Percentiles rank a stretch among this genome's conserved stretches.
Conservation (phyloP, 2,329 filamentous ascomycete genomes). For the Phaeosphaeriaceae sp. region DNA sequence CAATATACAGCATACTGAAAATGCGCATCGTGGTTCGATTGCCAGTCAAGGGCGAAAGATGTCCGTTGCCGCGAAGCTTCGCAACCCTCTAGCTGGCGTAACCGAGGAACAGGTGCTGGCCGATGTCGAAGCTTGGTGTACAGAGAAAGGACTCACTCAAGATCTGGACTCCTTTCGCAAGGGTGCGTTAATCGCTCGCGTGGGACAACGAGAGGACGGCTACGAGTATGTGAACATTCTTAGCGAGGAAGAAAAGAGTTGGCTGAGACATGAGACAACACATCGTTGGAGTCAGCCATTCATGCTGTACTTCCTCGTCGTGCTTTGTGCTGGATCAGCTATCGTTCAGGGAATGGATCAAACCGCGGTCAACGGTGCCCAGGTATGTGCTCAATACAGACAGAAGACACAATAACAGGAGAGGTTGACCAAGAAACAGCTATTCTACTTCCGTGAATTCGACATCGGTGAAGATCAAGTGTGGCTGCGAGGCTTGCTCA, state of each 20-base stretch:
- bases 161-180: constrained; percentile 59
- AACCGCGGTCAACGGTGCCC: constrained; percentile 43
- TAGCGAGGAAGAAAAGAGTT: constrained; percentile 63
- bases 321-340: constrained; percentile 71
- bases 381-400: not conserved
- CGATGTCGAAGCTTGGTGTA: constrained; percentile 63
- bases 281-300: constrained; percentile 74
- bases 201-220: constrained; percentile 55
- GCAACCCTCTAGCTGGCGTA: constrained; percentile 64
- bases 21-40: constrained; percentile 14
- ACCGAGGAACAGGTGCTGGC: constrained; percentile 59
- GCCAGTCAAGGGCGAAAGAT: constrained; percentile 15
- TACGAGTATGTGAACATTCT: constrained; percentile 57
- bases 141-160: constrained; percentile 56
- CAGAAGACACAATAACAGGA: not conserved
- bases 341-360: constrained; percentile 67
- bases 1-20: constrained; percentile 25
- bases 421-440: constrained; percentile 3
- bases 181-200: constrained; percentile 57
- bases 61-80: constrained; percentile 46
- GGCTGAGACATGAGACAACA: constrained; percentile 66
- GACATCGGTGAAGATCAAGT: constrained; percentile 37
- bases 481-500: constrained; percentile 29
- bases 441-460: constrained; percentile 41
- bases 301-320: constrained; percentile 70